Conservation (phyloP, 2,329 filamentous ascomycete genomes). For the Fusarium annulatum region DNA sequence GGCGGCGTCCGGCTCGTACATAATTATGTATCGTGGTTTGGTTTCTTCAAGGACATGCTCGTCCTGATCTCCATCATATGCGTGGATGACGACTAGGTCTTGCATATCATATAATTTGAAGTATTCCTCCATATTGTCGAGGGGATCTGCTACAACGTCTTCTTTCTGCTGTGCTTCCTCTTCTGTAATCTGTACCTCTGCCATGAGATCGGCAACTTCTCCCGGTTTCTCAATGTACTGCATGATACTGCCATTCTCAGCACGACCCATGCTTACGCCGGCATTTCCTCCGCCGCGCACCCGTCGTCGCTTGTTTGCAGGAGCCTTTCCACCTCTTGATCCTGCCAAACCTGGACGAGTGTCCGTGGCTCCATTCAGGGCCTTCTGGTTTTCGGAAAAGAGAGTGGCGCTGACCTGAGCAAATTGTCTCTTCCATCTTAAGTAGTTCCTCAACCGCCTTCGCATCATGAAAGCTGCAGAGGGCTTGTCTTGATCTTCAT, state of each 20-base stretch:
- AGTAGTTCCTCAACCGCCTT: conserved; percentile 84
- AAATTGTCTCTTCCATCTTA: conserved; percentile 92
- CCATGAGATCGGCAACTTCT: conserved; percentile 85
- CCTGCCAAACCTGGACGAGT: conserved; percentile 58
- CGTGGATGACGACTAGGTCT: conserved; percentile 87
- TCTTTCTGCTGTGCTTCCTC: conserved; percentile 80
- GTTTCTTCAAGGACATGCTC: conserved; percentile 96
- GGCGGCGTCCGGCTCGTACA: conserved; percentile 96
- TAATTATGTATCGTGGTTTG: conserved; percentile 93
- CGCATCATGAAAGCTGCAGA: conserved; percentile 92
- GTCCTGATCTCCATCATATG: conserved; percentile 95
- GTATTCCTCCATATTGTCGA: conserved; percentile 92
- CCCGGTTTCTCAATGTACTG: conserved; percentile 84
- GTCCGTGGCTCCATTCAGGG: conserved; percentile 74
- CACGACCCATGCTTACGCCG: conserved; percentile 68
- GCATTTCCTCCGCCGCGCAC: conserved; percentile 80
- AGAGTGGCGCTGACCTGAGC: conserved; percentile 83
- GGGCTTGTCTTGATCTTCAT: conserved; percentile 67
- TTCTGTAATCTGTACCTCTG: conserved; percentile 84
- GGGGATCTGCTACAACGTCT: conserved; percentile 78
- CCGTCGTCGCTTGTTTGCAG: conserved; percentile 86
- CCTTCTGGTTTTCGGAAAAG: conserved; percentile 83
- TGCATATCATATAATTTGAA: conserved; percentile 93
- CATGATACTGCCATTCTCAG: conserved; percentile 78
- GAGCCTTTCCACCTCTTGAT: conserved; percentile 69